These are phyloP conservation scores for Triticum monococcum DNA, from an alignment of 176 grass and related monocot genomes.

Conservation along the genomic window DNA sequence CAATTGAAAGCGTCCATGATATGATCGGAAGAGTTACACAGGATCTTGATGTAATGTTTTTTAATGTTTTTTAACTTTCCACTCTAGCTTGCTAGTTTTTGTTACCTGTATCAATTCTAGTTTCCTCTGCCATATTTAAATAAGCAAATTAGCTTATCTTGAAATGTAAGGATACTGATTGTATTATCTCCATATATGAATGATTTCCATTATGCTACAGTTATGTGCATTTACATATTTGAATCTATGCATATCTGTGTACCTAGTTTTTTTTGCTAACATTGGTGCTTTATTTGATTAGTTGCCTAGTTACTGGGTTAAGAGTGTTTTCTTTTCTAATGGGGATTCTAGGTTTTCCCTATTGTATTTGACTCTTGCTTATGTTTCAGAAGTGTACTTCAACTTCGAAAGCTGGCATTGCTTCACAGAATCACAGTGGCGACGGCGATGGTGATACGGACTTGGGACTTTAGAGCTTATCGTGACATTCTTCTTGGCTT, in stretches of 20 bases:
- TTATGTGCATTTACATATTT: neutral
- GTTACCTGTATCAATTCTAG: neutral
- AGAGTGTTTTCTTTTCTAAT: neutral
- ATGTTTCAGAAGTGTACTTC: neutral
- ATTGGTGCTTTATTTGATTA: neutral
- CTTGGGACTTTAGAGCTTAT: neutral
- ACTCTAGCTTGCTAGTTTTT: neutral
- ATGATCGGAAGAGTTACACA: neutral
- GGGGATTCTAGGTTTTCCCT: neutral
- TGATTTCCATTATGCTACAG: neutral
- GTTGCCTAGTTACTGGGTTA: neutral
- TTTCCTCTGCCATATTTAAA: neutral
- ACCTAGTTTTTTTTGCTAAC: neutral
- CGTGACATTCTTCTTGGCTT: neutral
- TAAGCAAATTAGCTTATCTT: neutral
- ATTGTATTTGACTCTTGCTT: neutral
- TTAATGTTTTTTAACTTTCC: neutral
- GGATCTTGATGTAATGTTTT: neutral
- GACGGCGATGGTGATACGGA: neutral
- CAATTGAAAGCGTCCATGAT: no score
- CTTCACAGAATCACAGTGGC: neutral
- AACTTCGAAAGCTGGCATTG: neutral
- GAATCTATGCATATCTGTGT: neutral
- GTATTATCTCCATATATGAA: neutral
- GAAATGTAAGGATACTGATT: neutral